Percentiles rank a stretch among this genome's conserved stretches.
Evolutionary conservation across 768 basidiomycete species (phyloP).

Genomic region (Lactarius indigo): DNA sequence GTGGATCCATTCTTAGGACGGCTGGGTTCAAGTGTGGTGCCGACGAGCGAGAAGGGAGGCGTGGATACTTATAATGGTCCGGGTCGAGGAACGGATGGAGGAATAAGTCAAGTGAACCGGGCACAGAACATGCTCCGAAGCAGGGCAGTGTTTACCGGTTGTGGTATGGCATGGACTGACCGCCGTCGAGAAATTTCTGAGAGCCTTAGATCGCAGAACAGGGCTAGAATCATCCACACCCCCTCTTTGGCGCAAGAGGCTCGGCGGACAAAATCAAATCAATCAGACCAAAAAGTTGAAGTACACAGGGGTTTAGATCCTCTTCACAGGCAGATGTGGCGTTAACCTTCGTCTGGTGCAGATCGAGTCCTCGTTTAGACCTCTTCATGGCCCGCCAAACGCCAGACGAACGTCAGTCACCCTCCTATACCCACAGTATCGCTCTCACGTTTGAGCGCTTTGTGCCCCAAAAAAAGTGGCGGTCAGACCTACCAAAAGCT

Average conservation of each 20-base stretch:
- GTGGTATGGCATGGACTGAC: constrained; percentile 12
- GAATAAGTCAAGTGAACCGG: constrained; percentile 10
- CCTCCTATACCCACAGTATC: neutral
- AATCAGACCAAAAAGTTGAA: neutral
- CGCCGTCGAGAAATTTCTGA: constrained; percentile 21
- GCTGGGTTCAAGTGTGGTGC: neutral
- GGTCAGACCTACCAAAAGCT: constrained; percentile 1
- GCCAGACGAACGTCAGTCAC: constrained; percentile 8
- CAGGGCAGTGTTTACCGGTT: constrained; percentile 13
- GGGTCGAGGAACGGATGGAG: constrained; percentile 18
- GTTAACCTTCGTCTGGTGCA: constrained; percentile 20
- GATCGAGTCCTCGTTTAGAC: constrained; percentile 9
- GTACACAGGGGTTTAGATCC: neutral
- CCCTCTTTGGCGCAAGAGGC: constrained; percentile 17
- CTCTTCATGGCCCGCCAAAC: neutral
- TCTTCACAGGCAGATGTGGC: constrained; percentile 15
- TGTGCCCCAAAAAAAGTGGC: neutral
- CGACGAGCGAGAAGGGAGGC: constrained; percentile 11
- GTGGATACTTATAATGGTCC: constrained; percentile 24
- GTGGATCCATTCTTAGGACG: constrained; percentile 12
- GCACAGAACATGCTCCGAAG: constrained; percentile 5
- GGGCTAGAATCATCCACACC: constrained; percentile 11
- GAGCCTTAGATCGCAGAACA: constrained; percentile 9
- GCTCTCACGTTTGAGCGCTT: neutral
- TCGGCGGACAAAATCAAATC: neutral